Evolutionary conservation across 768 basidiomycete genomes (phyloP).

Genomic region (Kwoniella pini): DNA sequence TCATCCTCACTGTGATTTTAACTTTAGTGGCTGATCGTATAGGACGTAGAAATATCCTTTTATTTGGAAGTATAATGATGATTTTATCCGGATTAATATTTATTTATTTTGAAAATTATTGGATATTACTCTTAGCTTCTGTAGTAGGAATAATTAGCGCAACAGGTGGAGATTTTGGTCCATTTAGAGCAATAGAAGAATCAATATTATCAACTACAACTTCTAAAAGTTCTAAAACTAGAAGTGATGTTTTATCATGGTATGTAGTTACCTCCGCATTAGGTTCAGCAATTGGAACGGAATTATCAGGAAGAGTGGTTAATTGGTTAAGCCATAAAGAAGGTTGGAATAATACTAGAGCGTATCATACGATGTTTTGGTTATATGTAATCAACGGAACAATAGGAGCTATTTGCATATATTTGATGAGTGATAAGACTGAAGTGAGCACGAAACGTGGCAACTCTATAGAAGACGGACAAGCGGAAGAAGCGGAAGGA

Average conservation of each 20-base stretch:
- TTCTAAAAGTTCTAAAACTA: conserved; percentile 6
- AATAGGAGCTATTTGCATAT: conserved; percentile 22
- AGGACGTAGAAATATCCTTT: conserved; percentile 38
- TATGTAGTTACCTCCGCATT: conserved; percentile 29
- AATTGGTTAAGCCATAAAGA: conserved; percentile 9
- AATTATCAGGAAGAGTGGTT: conserved; percentile 23
- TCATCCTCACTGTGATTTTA: conserved; percentile 36
- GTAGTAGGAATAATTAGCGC: conserved; percentile 42
- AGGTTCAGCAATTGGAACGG: conserved; percentile 36
- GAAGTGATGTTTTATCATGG: conserved; percentile 36
- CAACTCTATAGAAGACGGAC: conserved; percentile 6
- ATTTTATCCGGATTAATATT: conserved; percentile 34
- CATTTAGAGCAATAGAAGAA: conserved; percentile 47
- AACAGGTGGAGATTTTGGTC: conserved; percentile 41
- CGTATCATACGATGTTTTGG: conserved; percentile 37
- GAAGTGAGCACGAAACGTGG: conserved; percentile 13
- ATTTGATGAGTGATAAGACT: conserved; percentile 16
- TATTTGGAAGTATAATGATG: conserved; percentile 44
- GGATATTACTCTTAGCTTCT: conserved; percentile 40
- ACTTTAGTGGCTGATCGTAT: conserved; percentile 42
- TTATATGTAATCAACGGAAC: conserved; percentile 34
- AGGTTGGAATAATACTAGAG: conserved; percentile 28
- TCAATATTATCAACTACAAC: conserved; percentile 45
- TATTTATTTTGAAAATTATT: conserved; percentile 29
- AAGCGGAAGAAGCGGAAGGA: conserved; percentile 8